A percentile compares a stretch with the other conserved stretches of the same genome.
Evolutionary conservation across 148 eudicot genomes (phyloP).

Genomic region (Persicaria maculosa): DNA sequence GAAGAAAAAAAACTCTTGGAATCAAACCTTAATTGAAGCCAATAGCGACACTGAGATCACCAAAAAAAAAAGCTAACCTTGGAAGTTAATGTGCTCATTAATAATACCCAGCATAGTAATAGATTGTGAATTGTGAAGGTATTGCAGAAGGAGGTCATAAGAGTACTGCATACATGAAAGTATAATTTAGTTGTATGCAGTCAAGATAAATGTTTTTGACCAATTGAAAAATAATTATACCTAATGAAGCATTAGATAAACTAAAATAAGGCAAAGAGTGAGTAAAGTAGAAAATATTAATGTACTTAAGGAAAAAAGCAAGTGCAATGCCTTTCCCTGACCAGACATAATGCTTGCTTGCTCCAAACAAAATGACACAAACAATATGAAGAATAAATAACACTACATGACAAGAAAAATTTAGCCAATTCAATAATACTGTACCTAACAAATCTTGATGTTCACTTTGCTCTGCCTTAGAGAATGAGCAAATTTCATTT

Average conservation of each 20-base stretch:
- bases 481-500: conserved; percentile 98
- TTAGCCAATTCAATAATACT: not conserved
- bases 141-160: conserved; percentile 81
- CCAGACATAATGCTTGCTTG: too few relatives aligned
- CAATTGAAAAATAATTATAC: too few relatives aligned
- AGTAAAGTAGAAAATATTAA: too few relatives aligned
- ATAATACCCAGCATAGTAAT: conserved; percentile 88
- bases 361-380: too few relatives aligned
- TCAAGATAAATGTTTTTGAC: too few relatives aligned
- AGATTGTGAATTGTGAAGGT: conserved; percentile 70
- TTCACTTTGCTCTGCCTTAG: conserved; percentile 90
- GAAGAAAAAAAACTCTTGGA: not conserved
- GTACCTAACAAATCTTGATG: conserved; percentile 89
- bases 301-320: too few relatives aligned
- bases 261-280: too few relatives aligned
- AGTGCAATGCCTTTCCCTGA: too few relatives aligned
- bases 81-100: conserved; percentile 92
- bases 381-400: too few relatives aligned
- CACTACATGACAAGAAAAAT: not conserved
- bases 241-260: too few relatives aligned
- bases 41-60: conserved; percentile 3
- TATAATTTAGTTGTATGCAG: not conserved
- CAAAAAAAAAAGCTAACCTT: conserved; percentile 35
- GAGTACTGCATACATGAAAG: conserved; percentile 52
- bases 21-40: not conserved